Evolutionary conservation across 768 basidiomycete genomes (phyloP).

Genomic region (Mycena capillaripes): DNA sequence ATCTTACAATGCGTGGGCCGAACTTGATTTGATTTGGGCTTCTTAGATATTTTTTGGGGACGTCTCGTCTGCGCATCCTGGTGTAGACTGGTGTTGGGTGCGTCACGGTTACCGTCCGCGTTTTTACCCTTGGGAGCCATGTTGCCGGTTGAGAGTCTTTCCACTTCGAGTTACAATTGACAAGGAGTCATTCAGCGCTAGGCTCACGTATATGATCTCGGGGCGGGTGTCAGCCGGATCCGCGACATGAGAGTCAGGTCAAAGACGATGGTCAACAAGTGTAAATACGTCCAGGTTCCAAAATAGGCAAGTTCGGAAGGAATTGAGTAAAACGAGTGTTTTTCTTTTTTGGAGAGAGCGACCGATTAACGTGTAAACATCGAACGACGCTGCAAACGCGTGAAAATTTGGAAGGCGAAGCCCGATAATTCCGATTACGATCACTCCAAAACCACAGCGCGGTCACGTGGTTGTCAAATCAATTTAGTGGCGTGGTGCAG

Average conservation of each 20-base stretch:
- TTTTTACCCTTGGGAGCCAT: slow-evolving; percentile 6
- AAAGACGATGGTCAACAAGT: no score
- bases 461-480: no score
- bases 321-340: no score
- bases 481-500: no score
- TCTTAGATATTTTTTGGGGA: background rate
- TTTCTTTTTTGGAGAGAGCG: no score
- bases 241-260: slow-evolving; percentile 14
- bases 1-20: slow-evolving; percentile 51
- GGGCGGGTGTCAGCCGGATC: background rate
- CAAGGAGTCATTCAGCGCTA: background rate
- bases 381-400: no score
- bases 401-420: no score
- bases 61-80: background rate
- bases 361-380: no score
- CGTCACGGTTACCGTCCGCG: background rate
- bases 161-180: background rate
- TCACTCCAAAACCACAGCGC: no score
- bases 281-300: no score
- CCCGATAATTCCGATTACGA: no score
- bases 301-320: no score
- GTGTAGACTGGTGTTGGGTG: background rate
- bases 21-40: background rate
- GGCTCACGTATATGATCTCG: slow-evolving; percentile 24
- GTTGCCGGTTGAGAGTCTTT: background rate